Evolutionary conservation across 805 yeast genomes (phyloP), one percentile per base, ranked within the genome.

Genomic region (Lipomyces mesembrius): DNA sequence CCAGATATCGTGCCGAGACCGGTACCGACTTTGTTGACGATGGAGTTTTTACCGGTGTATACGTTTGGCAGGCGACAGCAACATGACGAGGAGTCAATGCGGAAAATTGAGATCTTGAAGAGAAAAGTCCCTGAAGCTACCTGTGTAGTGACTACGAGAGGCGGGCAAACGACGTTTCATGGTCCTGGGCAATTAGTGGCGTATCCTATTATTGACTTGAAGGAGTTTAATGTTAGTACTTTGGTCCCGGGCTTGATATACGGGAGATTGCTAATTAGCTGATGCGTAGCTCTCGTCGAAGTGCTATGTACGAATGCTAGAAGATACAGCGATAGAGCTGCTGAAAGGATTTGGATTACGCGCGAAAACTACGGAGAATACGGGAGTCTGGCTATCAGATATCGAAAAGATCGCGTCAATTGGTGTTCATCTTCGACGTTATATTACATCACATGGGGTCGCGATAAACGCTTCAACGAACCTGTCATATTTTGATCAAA

Each of bases 121-220:
- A 57, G 68, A 75, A 69, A 59, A 67, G 57, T 72, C 17, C 61
- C 63, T 1, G 66, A 61, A 11, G 88, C 92, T 17, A 82, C 82
- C 37, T 90, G 86, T 74, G 83, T 88, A n/a, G 94, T 91, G 73
- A 84, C 95, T 0, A 87, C 87, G 62, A 81, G 99, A 68, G 99
- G 99, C 17, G 99, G 99, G 0, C 96, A 95, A 76, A 86, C 95
- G 0, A 95, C 99, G 0, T 95, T 91, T 82, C 99, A 95, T 79
- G 98, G 98, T 0, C 90, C 95, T 0, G 99, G 99, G 0, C 99
- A 95, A 77, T 75, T 92, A 51, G 97, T 93, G 1, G 86, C 91
- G 4, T 95, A 94, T 75, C 88, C 95, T 11, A 83, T 95, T 0
- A 62, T 90, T 37, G 93, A 95, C 76, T 79, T 95, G 62, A 83